Conservation (phyloP, 306 rosid species). For the Albizia julibrissin region DNA sequence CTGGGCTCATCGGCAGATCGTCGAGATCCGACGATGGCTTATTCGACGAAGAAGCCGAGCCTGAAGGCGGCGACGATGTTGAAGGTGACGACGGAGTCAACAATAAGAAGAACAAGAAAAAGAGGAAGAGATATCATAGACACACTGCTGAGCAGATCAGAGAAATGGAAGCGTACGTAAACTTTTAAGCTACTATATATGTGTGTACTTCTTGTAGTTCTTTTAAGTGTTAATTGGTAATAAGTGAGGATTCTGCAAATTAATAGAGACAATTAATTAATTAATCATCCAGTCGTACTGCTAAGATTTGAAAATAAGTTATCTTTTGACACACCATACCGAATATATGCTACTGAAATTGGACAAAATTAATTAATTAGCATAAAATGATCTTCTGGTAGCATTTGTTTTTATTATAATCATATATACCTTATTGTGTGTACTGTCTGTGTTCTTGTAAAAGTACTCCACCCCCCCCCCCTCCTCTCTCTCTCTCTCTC, state of each 20-base stretch:
- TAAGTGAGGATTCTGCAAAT: neutral
- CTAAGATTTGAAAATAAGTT: neutral
- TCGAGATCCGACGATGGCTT: slow-evolving; percentile 71
- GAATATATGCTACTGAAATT: too few relatives aligned
- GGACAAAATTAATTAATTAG: neutral
- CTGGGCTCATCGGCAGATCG: slow-evolving; percentile 63
- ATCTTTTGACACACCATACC: neutral
- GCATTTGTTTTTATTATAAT: slow-evolving; percentile 8
- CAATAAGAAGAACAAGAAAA: slow-evolving; percentile 51
- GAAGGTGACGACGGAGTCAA: slow-evolving; percentile 44
- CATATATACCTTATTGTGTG: neutral
- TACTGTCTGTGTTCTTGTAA: neutral
- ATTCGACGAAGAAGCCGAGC: slow-evolving; percentile 61
- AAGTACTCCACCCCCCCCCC: too few relatives aligned
- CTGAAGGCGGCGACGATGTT: slow-evolving; percentile 35
- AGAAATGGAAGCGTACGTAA: slow-evolving; percentile 87
- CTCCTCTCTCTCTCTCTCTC: too few relatives aligned
- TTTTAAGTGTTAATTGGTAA: neutral
- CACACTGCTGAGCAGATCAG: slow-evolving; percentile 89
- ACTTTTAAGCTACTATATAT: neutral
- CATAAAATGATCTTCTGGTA: neutral
- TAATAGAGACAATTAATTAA: too few relatives aligned
- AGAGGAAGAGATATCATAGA: slow-evolving; percentile 86
- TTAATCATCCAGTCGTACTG: neutral
- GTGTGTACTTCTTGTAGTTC: neutral